A percentile compares a stretch with the other conserved stretches of the same genome.
Evolutionary conservation across 2,329 filamentous ascomycete species (phyloP).

Genomic region (Botrytis elliptica): DNA sequence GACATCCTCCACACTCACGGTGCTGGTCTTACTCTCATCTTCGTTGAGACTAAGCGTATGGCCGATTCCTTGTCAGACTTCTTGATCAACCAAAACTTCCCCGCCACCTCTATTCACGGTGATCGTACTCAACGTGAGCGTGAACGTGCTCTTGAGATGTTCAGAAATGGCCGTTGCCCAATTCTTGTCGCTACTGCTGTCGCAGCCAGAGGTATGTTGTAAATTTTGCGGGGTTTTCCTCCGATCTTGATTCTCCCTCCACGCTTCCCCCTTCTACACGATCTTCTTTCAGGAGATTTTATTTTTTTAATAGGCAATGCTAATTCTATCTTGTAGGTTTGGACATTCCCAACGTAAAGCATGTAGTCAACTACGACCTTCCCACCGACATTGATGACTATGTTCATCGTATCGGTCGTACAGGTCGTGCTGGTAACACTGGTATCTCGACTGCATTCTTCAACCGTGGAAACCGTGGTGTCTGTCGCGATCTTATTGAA

Average conservation of each 20-base stretch:
- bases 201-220: constrained; percentile 66
- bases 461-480: constrained; percentile 98
- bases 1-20: constrained; percentile 96
- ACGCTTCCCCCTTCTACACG: too few species aligned
- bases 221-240: too few species aligned
- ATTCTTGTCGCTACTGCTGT: constrained; percentile 97
- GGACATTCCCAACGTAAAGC: too few species aligned
- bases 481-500: constrained; percentile 95
- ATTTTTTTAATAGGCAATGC: too few species aligned
- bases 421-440: constrained; percentile 97
- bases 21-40: constrained; percentile 87
- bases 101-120: constrained; percentile 96
- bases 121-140: constrained; percentile 98
- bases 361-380: constrained; percentile 99
- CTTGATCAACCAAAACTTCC: constrained; percentile 97
- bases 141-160: constrained; percentile 96
- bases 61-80: constrained; percentile 97
- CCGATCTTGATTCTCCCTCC: too few species aligned
- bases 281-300: too few species aligned
- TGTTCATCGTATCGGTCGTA: constrained; percentile 99
- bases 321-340: too few species aligned
- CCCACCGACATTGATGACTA: constrained; percentile 99
- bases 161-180: constrained; percentile 92
- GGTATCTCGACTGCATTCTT: constrained; percentile 98
- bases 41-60: constrained; percentile 99